phyloP scores from a whole-genome alignment of 495 filamentous ascomycete genomes.

The Hyaloscypha hepaticicola region DNA sequence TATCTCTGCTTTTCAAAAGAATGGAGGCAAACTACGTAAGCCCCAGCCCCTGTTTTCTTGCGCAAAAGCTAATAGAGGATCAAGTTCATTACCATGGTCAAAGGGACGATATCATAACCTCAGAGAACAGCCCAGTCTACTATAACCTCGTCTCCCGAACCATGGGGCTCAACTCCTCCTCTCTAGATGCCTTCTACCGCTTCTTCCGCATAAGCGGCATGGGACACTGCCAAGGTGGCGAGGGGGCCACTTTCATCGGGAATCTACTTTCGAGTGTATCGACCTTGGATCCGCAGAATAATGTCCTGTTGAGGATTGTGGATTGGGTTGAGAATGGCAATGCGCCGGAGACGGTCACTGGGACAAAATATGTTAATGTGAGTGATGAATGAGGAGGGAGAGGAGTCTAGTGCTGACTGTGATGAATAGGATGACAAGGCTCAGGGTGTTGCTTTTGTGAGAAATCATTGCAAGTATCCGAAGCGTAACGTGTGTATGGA shows the following conservation, averaged over 20 bases:
- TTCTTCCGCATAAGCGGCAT: slow-evolving; percentile 45
- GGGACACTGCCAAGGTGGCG: slow-evolving; percentile 29
- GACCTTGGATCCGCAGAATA: slow-evolving; percentile 35
- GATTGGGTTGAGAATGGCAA: slow-evolving; percentile 51
- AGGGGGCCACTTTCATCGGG: slow-evolving; percentile 36
- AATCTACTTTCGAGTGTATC: slow-evolving; percentile 33
- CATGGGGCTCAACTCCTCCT: slow-evolving; percentile 33
- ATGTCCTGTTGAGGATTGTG: slow-evolving; percentile 49
- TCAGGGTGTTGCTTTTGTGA: slow-evolving; percentile 35
- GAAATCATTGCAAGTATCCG: slow-evolving; percentile 40
- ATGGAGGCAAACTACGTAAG: slow-evolving; percentile 51
- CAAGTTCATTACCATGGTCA: slow-evolving; percentile 52
- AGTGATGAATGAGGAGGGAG: slow-evolving; percentile 18
- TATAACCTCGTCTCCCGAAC: slow-evolving; percentile 43
- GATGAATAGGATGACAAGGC: slow-evolving; percentile 24
- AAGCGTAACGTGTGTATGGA: slow-evolving; percentile 22
- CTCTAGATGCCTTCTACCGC: slow-evolving; percentile 38
- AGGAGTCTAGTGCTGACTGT: neutral
- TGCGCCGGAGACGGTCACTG: slow-evolving; percentile 40
- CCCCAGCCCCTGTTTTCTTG: slow-evolving; percentile 3
- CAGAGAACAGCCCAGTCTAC: slow-evolving; percentile 41
- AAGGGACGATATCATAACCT: slow-evolving; percentile 48
- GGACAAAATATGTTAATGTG: slow-evolving; percentile 42
- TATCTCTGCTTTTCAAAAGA: slow-evolving; percentile 44
- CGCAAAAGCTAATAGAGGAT: neutral